A percentile compares a stretch with the other conserved stretches of the same genome.
phyloP scores from a whole-genome alignment of 179 eudicot genomes.

The Drosera spatulata region DNA sequence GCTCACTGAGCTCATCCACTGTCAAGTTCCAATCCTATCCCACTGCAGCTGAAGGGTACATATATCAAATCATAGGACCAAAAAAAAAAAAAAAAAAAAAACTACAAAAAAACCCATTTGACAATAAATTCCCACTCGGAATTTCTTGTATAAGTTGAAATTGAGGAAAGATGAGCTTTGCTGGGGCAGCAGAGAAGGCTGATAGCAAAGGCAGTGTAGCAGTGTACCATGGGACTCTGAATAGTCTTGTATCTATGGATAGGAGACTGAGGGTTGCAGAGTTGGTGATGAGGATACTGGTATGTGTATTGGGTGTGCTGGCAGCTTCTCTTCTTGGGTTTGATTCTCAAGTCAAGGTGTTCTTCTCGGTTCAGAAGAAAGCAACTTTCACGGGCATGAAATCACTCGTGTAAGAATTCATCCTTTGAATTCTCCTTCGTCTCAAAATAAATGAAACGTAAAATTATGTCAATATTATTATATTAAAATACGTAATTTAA shows the following conservation, averaged over 20 bases:
- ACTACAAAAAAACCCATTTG: too few species aligned
- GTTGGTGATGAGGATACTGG: conserved; percentile 51
- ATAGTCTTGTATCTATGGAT: conserved; percentile 18
- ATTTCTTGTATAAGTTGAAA: too few species aligned
- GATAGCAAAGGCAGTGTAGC: neutral
- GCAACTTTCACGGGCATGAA: conserved; percentile 85
- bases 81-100: too few species aligned
- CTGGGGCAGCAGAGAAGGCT: conserved; percentile 14
- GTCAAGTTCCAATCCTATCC: too few species aligned
- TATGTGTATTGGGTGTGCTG: conserved; percentile 40
- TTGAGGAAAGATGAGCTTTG: conserved; percentile 38
- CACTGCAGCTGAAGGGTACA: too few species aligned
- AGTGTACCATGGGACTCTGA: neutral
- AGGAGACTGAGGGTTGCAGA: conserved; percentile 59
- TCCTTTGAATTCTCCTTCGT: neutral
- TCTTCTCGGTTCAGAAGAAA: conserved; percentile 60
- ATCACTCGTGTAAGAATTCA: conserved; percentile 61
- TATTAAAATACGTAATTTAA: too few species aligned
- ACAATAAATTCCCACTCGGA: too few species aligned
- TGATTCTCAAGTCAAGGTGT: conserved; percentile 53
- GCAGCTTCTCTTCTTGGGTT: conserved; percentile 55
- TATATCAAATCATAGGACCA: too few species aligned
- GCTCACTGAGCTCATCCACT: too few species aligned
- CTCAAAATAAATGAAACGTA: too few species aligned
- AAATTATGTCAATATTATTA: too few species aligned